Percentiles rank a stretch among this genome's conserved stretches.
Evolutionary conservation across 2,329 filamentous ascomycete genomes (phyloP).

Genomic region (Sphaerulina musiva): DNA sequence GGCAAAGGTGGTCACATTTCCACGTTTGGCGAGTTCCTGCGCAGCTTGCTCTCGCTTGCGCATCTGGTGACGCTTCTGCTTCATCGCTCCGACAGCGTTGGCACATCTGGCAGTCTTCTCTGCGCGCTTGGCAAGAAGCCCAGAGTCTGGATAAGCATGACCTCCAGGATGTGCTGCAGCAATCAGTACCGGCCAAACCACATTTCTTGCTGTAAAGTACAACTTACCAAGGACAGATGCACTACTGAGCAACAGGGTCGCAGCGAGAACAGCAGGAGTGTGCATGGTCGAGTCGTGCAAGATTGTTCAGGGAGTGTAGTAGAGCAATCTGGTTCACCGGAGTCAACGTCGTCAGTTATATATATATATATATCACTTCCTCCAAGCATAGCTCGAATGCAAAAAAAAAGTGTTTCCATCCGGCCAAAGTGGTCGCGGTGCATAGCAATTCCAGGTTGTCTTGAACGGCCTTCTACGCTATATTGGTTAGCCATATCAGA

Average conservation of each 20-base stretch:
- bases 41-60: conserved; percentile 3
- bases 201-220: not conserved
- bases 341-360: not conserved
- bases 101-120: conserved; percentile 9
- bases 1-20: conserved; percentile 5
- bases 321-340: not conserved
- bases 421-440: not conserved
- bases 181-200: not conserved
- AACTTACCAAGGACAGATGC: not conserved
- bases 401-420: not conserved
- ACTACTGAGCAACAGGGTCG: not conserved
- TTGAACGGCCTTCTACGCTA: not conserved
- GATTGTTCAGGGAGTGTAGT: not conserved
- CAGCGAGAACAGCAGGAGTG: not conserved
- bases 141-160: not conserved
- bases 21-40: conserved; percentile 2
- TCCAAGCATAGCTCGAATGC: not conserved
- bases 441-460: not conserved
- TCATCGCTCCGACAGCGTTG: conserved; percentile 11
- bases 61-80: conserved; percentile 9
- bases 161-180: conserved; percentile 1
- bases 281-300: not conserved
- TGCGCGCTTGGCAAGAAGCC: not conserved
- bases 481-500: not conserved
- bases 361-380: not conserved